Evolutionary conservation across 345 rosid species (phyloP).

Genomic region (Reutealis trisperma): DNA sequence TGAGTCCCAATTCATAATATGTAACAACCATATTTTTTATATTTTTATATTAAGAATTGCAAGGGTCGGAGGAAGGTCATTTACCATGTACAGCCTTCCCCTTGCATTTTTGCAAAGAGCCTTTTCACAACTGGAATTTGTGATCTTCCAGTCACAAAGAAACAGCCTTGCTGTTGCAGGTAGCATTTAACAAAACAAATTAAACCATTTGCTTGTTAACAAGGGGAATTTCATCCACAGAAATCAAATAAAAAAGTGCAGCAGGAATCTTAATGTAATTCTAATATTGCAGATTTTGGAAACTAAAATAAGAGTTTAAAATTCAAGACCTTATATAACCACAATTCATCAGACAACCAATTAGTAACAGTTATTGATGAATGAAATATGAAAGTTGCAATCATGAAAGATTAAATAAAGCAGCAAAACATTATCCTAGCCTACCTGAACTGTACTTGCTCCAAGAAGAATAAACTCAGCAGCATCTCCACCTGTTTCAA

Average conservation of each 20-base stretch:
- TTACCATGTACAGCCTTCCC: no score
- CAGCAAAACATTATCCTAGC: neutral
- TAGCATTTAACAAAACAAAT: no score
- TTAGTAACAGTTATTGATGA: neutral
- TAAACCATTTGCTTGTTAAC: no score
- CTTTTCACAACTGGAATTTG: no score
- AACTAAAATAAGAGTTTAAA: neutral
- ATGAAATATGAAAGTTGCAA: neutral
- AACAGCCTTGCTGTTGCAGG: no score
- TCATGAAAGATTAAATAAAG: neutral
- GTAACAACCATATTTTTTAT: no score
- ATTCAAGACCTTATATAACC: neutral
- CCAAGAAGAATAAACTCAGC: constrained; percentile 96
- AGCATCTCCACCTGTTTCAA: constrained; percentile 90
- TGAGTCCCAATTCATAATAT: no score
- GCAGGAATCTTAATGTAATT: neutral
- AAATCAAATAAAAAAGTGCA: neutral
- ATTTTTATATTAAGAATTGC: no score
- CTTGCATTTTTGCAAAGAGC: no score
- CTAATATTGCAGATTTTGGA: neutral
- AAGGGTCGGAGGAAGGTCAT: no score
- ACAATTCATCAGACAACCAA: neutral
- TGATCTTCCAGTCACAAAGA: no score
- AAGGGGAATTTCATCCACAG: no score
- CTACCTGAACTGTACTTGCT: constrained; percentile 94